These are phyloP conservation scores for Fusarium odoratissimum DNA, from an alignment of 2,329 filamentous ascomycete species.

Conservation along the genomic window DNA sequence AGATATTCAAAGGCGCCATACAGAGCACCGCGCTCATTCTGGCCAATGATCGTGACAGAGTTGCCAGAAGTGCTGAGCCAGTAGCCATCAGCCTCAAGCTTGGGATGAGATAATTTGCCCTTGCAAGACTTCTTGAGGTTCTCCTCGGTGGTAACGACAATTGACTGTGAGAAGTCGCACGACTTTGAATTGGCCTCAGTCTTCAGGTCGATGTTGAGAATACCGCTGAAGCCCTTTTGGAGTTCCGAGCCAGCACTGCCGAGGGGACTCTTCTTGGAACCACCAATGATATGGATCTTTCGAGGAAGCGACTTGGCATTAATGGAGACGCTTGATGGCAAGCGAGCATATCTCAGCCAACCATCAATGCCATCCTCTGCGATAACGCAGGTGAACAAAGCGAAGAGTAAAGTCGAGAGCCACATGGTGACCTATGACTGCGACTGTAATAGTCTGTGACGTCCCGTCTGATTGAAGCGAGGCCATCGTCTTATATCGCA, in stretches of 20 bases:
- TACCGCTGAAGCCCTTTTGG: constrained; percentile 65
- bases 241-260: constrained; percentile 70
- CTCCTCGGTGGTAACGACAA: constrained; percentile 22
- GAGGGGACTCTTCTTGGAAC: constrained; percentile 65
- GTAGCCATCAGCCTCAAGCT: constrained; percentile 69
- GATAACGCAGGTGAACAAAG: constrained; percentile 51
- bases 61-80: constrained; percentile 63
- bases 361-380: constrained; percentile 71
- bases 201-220: constrained; percentile 63
- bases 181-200: constrained; percentile 32
- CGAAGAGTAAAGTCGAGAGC: constrained; percentile 23
- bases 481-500: constrained; percentile 6
- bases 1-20: constrained; percentile 78
- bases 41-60: constrained; percentile 68
- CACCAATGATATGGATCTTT: constrained; percentile 65
- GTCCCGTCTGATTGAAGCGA: neutral
- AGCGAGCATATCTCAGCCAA: constrained; percentile 73
- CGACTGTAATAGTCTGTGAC: neutral
- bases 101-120: neutral
- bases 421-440: constrained; percentile 14
- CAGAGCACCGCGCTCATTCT: constrained; percentile 74
- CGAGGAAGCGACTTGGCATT: constrained; percentile 58
- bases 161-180: constrained; percentile 18
- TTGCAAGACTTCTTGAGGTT: constrained; percentile 22
- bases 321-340: constrained; percentile 49